Evolutionary conservation across 495 filamentous ascomycete genomes (phyloP), one percentile per base, ranked within the genome.

Genomic region (Penicillium taxi): DNA sequence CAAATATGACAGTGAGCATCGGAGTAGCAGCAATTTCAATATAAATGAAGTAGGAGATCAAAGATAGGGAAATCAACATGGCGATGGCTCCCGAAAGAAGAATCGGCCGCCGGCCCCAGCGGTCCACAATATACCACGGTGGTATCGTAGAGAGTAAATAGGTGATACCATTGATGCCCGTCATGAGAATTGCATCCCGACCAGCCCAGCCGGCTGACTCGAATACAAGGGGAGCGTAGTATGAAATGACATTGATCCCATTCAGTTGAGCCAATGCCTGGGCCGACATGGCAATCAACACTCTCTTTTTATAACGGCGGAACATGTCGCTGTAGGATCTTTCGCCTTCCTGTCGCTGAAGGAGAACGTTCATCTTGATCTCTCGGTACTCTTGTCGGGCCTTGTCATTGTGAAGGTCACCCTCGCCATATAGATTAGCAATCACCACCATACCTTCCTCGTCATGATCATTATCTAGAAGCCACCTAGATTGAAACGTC

Each of bases 211-310:
- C 89, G 21, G 93, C 91, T 13, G 86, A 85, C 61, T 96, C 90
- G 52, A 98, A 98, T 17, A 98, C 91, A 16, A 90, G 74, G 2
- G 93, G 93, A 0, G 93, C 90, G 48, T 98, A 98, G 66, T 98
- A 98, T 12, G 91, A 96, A 37, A 98, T 98, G 46, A 98, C 93
- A 64, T 98, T 98, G 62, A 98, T 98, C 29, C 91, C 91, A 63
- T 96, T 98, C 15, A 96, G 73, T 58, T 98, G 91, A 12, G 91
- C 93, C 35, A 98, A 74, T 1, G 84, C 85, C 53, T 98, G 91
- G 4, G 91, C 91, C 6, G 91, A 96, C 93, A 98, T 98, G 59
- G 91, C 91, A 62, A 98, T 96, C 53, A 96, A 82, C 44, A 98
- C 87, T 24, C 91, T 86, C 44, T 81, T 89, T 49, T 72, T 72